Evolutionary conservation across 345 rosid species (phyloP), one percentile per base, ranked within the genome.

Genomic region (Gynandropsis gynandra): DNA sequence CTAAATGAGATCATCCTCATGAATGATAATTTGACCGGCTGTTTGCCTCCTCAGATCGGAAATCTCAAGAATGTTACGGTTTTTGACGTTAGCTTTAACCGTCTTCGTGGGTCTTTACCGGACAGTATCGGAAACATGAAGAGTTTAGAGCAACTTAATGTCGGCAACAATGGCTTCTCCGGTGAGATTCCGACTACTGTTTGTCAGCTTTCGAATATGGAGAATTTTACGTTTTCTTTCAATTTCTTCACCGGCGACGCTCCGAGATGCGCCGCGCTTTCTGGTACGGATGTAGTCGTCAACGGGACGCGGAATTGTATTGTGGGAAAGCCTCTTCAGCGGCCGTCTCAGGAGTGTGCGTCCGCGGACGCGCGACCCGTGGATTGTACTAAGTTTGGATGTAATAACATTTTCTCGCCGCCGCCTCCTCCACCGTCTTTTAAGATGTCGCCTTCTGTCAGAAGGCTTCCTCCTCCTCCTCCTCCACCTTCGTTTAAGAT

Each of bases 1-100:
- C 58, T 84, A 16, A 81, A 84, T 45, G 88, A 84, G 57, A 62
- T 84, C 15, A 84, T 84, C 52, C 83, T 84, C 34, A 42, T 77
- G 61, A 84, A 81, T 36, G 88, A 81, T 45, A 84, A 84, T 41
- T 72, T 84, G 29, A 84, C 83, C 0, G 89, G 88, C 3, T 84
- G 94, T 60, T 70, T 84, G 65, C 88, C 94, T 32, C 65, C 80
- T 6, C 74, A 77, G 70, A 84, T 79, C 47, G 89, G 86, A 1
- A 61, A 71, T 72, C 78, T 84, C 13, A 67, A 62, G 55, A 43
- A 79, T 3, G 56, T 81, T 0, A 79, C 82, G 0, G 94, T 84
- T 12, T 75, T 84, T 37, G 94, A 84, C 61, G 79, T 79, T 7
- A 77, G 83, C 37, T 70, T 72, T 42, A 84, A 84, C 50, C 37